phyloP scores from a whole-genome alignment of 176 grass and related monocot species.

The Zoysia japonica region DNA sequence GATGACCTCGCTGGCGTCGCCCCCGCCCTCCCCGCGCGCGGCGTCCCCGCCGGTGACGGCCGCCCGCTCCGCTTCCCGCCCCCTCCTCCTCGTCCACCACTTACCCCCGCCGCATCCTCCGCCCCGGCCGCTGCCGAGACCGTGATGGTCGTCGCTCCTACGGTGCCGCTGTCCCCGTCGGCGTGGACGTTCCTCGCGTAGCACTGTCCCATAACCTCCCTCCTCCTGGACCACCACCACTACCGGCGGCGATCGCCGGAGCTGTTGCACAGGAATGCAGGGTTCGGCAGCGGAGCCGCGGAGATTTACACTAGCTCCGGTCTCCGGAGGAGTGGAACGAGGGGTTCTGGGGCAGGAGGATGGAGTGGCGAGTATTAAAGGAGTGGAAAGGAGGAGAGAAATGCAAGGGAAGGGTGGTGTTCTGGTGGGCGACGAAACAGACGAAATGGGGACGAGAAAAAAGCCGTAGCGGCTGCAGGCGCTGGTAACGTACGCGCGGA shows the following conservation, averaged over 20 bases:
- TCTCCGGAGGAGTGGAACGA: slow-evolving; percentile 7
- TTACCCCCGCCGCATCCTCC: slow-evolving; percentile 6
- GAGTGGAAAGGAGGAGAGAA: slow-evolving; percentile 6
- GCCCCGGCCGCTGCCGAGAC: slow-evolving; percentile 37
- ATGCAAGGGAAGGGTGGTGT: background rate
- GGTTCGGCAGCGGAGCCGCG: background rate
- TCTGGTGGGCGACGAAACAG: slow-evolving; percentile 33
- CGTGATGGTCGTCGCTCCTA: slow-evolving; percentile 29
- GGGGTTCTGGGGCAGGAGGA: background rate
- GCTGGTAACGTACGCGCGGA: too few relatives aligned
- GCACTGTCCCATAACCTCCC: slow-evolving; percentile 80
- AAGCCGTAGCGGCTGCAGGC: slow-evolving; percentile 15
- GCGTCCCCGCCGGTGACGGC: slow-evolving; percentile 44
- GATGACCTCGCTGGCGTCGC: slow-evolving; percentile 57
- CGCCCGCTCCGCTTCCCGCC: slow-evolving; percentile 44
- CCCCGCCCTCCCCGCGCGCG: slow-evolving; percentile 38
- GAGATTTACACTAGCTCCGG: slow-evolving; percentile 52
- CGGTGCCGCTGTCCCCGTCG: slow-evolving; percentile 32
- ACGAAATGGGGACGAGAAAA: slow-evolving; percentile 8
- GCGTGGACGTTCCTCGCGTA: slow-evolving; percentile 72
- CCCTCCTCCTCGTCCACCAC: background rate
- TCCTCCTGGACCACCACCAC: background rate
- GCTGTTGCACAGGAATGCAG: slow-evolving; percentile 39
- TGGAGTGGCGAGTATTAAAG: slow-evolving; percentile 27
- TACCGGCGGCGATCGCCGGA: slow-evolving; percentile 43